Base-by-base conservation (phyloP, 495 filamentous ascomycete species). In the Talaromyces stipitatus region DNA sequence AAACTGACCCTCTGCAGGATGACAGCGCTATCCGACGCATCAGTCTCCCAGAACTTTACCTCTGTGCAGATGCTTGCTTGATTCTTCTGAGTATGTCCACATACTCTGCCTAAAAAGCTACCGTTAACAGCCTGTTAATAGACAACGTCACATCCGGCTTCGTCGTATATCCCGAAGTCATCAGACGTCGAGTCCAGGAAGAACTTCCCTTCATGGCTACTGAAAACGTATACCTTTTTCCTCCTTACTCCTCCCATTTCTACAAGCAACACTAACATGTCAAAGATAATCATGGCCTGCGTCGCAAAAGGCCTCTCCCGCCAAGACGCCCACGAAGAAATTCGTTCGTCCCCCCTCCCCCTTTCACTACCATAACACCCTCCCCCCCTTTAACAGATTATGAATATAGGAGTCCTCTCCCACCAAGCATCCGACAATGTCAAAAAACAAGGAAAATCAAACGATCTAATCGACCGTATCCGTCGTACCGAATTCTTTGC, bases 191-290 rank as follows among this genome's bases (percentile, higher is more conserved):
- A 54, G 74, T 95, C 43, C 78, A 84, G 47, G 82, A 88, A 48
- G 91, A 96, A 71, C 82, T 96, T 30, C 92, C 91, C 11, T 95
- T 95, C 76, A 92, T 94, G 88, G 83, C 85, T 4, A 92, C 89
- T 62, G 74, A 78, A 62, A 78, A 74, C 64, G 70, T 74, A 65
- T 58, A 65, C 55, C 22, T 54, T 12, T 23, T 32, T 18, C 12
- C 33, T 12, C 12, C 26, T 16, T 33, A 20, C 10, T 7, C 11
- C 18, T 54, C 33, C 22, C 2, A 5, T 41, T 50, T 16, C 7
- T 54, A 58, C 61, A 62, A 66, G 1, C 41, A 8, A 46, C 9
- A 20, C 8, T 45, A 18, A 47, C 43, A 41, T 46, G 16, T 30
- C 8, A 22, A 46, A 86, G 71, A 87, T 97, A 64, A 90, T 97